These are phyloP conservation scores for Cyberlindnera mycetangii DNA, from an alignment of 805 yeast genomes.

Conservation along the genomic window DNA sequence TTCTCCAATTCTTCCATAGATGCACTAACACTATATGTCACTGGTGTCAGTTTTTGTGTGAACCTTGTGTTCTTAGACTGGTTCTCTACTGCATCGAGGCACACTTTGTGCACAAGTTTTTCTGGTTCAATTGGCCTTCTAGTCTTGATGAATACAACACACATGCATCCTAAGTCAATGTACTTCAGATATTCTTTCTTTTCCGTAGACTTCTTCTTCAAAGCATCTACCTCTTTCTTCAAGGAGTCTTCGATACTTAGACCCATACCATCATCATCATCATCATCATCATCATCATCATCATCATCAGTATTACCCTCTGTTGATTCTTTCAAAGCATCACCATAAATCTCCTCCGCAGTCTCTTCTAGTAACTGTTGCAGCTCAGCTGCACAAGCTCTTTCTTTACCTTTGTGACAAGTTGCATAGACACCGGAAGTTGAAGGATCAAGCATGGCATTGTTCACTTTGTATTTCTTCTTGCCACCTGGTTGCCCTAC, in stretches of 20 bases:
- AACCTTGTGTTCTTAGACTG: conserved; percentile 61
- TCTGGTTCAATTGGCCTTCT: conserved; percentile 80
- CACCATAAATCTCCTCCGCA: conserved; percentile 43
- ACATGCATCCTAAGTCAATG: conserved; percentile 70
- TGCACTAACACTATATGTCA: conserved; percentile 71
- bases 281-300: conserved; percentile 33
- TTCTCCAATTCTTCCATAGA: conserved; percentile 62
- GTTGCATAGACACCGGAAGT: conserved; percentile 89
- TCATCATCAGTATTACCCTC: conserved; percentile 22
- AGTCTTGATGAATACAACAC: conserved; percentile 81
- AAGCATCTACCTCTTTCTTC: conserved; percentile 61
- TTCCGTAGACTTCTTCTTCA: conserved; percentile 35
- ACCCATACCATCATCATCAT: conserved; percentile 32
- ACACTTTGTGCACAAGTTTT: conserved; percentile 57
- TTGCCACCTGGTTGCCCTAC: conserved; percentile 10
- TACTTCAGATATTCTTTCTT: conserved; percentile 51
- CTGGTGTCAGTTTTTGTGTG: conserved; percentile 78
- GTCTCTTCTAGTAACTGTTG: conserved; percentile 55
- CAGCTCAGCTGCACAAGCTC: conserved; percentile 72
- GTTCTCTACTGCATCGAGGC: conserved; percentile 54
- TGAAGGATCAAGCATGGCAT: conserved; percentile 71
- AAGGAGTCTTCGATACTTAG: conserved; percentile 75
- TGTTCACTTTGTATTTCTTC: conserved; percentile 39
- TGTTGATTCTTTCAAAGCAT: conserved; percentile 21
- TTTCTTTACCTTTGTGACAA: conserved; percentile 79